phyloP scores from a whole-genome alignment of 768 basidiomycete species.

The Tricholoma bakamatsutake region DNA sequence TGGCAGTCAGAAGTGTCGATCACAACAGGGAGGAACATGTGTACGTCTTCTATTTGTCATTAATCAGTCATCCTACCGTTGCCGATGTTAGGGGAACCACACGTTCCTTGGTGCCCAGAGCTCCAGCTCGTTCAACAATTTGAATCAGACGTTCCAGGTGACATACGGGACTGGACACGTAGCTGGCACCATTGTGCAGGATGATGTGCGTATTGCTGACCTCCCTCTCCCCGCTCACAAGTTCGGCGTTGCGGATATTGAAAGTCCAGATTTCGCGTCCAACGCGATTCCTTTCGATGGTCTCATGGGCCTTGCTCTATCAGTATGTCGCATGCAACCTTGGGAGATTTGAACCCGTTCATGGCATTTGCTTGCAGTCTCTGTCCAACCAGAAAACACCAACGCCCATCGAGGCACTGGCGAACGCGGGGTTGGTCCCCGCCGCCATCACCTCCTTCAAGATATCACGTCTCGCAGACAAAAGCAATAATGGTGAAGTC shows the following conservation, averaged over 20 bases:
- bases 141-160: too few relatives aligned
- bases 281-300: slow-evolving; percentile 56
- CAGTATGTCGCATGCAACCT: slow-evolving; percentile 32
- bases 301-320: slow-evolving; percentile 72
- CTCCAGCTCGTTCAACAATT: slow-evolving; percentile 59
- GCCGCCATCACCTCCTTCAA: slow-evolving; percentile 74
- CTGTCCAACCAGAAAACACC: slow-evolving; percentile 59
- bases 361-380: slow-evolving; percentile 24
- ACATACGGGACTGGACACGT: slow-evolving; percentile 69
- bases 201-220: slow-evolving; percentile 60
- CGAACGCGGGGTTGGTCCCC: slow-evolving; percentile 46
- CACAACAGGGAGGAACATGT: slow-evolving; percentile 35
- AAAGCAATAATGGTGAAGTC: slow-evolving; percentile 69
- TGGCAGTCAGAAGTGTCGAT: slow-evolving; percentile 46
- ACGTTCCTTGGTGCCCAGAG: slow-evolving; percentile 55
- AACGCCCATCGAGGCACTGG: slow-evolving; percentile 73
- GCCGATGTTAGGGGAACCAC: slow-evolving; percentile 45
- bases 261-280: slow-evolving; percentile 56
- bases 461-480: slow-evolving; percentile 67
- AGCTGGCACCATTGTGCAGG: slow-evolving; percentile 55
- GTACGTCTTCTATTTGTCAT: slow-evolving; percentile 19
- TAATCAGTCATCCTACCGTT: not conserved
- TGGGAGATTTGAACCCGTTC: not conserved
- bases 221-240: slow-evolving; percentile 50
- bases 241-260: slow-evolving; percentile 60